Evolutionary conservation across 202 grass and related monocot genomes (phyloP).

Genomic region (Zoysia matrella): DNA sequence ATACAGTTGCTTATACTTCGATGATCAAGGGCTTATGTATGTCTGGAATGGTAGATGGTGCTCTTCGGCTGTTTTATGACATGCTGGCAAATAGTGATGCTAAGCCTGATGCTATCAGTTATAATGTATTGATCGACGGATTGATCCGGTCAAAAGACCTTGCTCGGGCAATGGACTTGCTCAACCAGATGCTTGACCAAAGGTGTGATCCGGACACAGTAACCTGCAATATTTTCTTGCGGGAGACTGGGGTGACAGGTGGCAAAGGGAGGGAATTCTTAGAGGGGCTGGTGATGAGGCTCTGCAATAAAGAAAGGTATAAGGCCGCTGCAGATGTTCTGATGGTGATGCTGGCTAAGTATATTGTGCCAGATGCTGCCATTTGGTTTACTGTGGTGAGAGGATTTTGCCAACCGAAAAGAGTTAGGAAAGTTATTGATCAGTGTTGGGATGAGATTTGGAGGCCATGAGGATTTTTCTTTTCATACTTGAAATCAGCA

Average conservation of each 20-base stretch:
- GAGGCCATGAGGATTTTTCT: slow-evolving; percentile 49
- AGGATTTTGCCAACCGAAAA: slow-evolving; percentile 57
- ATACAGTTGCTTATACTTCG: slow-evolving; percentile 82
- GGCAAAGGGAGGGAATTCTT: slow-evolving; percentile 69
- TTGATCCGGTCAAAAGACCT: slow-evolving; percentile 58
- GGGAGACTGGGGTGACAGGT: slow-evolving; percentile 44
- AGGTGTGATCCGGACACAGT: slow-evolving; percentile 77
- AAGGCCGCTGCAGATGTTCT: slow-evolving; percentile 62
- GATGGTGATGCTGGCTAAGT: slow-evolving; percentile 76
- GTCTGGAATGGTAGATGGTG: slow-evolving; percentile 81
- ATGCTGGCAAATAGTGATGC: slow-evolving; percentile 66
- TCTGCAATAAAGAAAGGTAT: slow-evolving; percentile 70
- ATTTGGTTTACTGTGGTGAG: slow-evolving; percentile 67
- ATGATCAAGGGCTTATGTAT: slow-evolving; percentile 88
- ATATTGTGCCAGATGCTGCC: slow-evolving; percentile 55
- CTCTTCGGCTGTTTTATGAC: slow-evolving; percentile 69
- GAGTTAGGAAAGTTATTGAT: slow-evolving; percentile 57
- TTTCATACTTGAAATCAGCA: slow-evolving; percentile 30
- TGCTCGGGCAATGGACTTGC: slow-evolving; percentile 62
- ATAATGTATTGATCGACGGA: slow-evolving; percentile 75
- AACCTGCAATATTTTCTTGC: slow-evolving; percentile 87
- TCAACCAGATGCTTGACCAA: slow-evolving; percentile 79
- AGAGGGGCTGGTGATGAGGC: slow-evolving; percentile 70
- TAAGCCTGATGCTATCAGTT: slow-evolving; percentile 70
- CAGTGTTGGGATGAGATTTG: slow-evolving; percentile 81